Evolutionary conservation across 2,329 filamentous ascomycete genomes (phyloP), one percentile per base, ranked within the genome.

Genomic region (Aureobasidium sp.): DNA sequence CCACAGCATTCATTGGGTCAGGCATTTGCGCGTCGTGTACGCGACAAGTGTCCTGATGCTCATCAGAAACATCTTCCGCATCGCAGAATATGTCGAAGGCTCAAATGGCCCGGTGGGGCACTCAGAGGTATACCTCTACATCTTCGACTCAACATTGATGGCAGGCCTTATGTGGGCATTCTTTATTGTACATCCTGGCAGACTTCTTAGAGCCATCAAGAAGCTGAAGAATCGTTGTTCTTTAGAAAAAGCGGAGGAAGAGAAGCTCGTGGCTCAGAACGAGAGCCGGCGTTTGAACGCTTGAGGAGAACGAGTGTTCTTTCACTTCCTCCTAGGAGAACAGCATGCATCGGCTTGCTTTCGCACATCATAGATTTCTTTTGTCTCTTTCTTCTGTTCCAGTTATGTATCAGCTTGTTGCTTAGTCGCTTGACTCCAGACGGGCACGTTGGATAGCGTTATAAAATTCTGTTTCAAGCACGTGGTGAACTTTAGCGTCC

Each of bases 91-190:
- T 41, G 34, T 61, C 17, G 61, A 65, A 20, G 61, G 64, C n/a
- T 12, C 32, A 4, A 34, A 63, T 8, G 64, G 64, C 1, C n/a
- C 59, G 1, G 43, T 56, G 9, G 27, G 26, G 2, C 32, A 51
- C 17, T 53, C 59, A 12, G 64, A 65, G 43, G 59, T 44, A 5
- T 65, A 61, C 37, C 27, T 65, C 37, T 65, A 65, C 36, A 27
- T 65, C 20, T 63, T 65, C 20, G 64, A 65, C 20, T 59, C 62
- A 10, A 36, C 48, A 4, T 55, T 60, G 34, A 65, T 65, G 64
- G 52, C 53, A n/a, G 24, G 52, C 17, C 36, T 62, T 1, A 56
- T 65, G 12, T 27, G 63, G 32, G 43, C 50, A 8, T 63, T 63
- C 13, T 34, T 48, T 24, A 26, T 63, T 15, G 48, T 63, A 13